phyloP scores from a whole-genome alignment of 495 filamentous ascomycete genomes.

The Penicillium coprophilum region DNA sequence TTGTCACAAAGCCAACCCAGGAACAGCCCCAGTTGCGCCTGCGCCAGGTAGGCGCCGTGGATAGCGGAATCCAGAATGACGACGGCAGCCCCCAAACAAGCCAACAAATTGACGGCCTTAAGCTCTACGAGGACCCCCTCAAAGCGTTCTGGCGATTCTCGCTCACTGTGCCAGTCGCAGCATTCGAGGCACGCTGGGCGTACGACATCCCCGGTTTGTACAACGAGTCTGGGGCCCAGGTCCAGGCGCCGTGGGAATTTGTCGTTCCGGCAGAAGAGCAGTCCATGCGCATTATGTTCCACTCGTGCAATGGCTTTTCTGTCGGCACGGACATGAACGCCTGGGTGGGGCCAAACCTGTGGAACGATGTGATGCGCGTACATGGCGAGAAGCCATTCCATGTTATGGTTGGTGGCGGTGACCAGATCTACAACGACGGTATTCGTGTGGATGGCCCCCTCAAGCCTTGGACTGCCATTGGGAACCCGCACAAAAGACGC shows the following conservation, averaged over 20 bases:
- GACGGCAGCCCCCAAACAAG: slow-evolving; percentile 10
- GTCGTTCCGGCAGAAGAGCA: slow-evolving; percentile 73
- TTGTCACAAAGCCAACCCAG: slow-evolving; percentile 69
- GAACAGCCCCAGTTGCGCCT: slow-evolving; percentile 51
- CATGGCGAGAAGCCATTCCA: slow-evolving; percentile 75
- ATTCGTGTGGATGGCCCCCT: slow-evolving; percentile 82
- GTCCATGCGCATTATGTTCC: slow-evolving; percentile 94
- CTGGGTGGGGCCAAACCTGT: slow-evolving; percentile 78
- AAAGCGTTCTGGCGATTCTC: slow-evolving; percentile 84
- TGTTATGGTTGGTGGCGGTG: slow-evolving; percentile 93
- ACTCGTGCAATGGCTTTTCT: slow-evolving; percentile 95
- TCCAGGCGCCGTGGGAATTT: slow-evolving; percentile 54
- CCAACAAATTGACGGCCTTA: slow-evolving; percentile 50
- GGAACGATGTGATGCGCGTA: slow-evolving; percentile 84
- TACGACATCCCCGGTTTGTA: slow-evolving; percentile 47
- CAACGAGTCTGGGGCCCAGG: slow-evolving; percentile 39
- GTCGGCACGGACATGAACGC: slow-evolving; percentile 86
- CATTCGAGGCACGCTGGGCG: slow-evolving; percentile 50
- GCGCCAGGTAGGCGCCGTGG: slow-evolving; percentile 44
- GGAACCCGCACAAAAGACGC: slow-evolving; percentile 77
- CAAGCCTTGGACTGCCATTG: slow-evolving; percentile 74
- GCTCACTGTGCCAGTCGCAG: slow-evolving; percentile 51
- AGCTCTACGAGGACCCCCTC: slow-evolving; percentile 74
- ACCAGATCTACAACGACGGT: slow-evolving; percentile 94
- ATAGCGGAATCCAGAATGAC: slow-evolving; percentile 11